These are phyloP conservation scores for Saitozyma sp. DNA, from an alignment of 768 basidiomycete species.

Conservation along the genomic window DNA sequence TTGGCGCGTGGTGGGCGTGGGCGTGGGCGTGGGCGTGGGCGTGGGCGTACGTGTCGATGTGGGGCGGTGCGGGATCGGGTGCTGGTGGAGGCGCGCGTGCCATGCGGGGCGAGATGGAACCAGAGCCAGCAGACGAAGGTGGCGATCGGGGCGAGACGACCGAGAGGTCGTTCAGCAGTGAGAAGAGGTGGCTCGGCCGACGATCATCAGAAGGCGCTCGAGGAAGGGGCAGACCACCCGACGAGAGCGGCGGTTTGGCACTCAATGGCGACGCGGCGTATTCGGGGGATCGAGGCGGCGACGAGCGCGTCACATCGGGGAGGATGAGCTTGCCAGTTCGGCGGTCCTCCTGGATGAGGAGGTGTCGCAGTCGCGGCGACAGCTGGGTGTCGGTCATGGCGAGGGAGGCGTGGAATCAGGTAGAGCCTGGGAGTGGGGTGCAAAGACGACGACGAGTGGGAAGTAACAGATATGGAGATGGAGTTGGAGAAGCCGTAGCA, in stretches of 20 bases:
- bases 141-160: conserved; percentile 1
- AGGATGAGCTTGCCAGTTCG: conserved; percentile 19
- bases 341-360: conserved; percentile 35
- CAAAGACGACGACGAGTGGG: no score
- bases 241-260: no score
- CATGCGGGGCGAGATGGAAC: no score
- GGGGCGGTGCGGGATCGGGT: conserved; percentile 14
- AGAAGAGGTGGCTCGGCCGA: conserved; percentile 20
- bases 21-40: conserved; percentile 1
- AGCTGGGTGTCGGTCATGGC: conserved; percentile 6
- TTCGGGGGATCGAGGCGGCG: no score
- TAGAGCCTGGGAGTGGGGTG: no score
- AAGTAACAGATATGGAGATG: no score
- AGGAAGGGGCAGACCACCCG: conserved; percentile 1
- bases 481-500: no score
- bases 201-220: neutral
- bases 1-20: conserved; percentile 1
- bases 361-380: conserved; percentile 30
- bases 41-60: conserved; percentile 9
- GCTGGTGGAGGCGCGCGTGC: conserved; percentile 2
- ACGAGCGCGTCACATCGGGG: conserved; percentile 6
- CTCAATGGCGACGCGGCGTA: no score
- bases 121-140: no score
- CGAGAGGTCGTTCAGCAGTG: conserved; percentile 19
- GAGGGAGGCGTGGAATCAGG: no score